These are phyloP conservation scores for Mrakia blollopis DNA, from an alignment of 768 basidiomycete species.

Conservation along the genomic window DNA sequence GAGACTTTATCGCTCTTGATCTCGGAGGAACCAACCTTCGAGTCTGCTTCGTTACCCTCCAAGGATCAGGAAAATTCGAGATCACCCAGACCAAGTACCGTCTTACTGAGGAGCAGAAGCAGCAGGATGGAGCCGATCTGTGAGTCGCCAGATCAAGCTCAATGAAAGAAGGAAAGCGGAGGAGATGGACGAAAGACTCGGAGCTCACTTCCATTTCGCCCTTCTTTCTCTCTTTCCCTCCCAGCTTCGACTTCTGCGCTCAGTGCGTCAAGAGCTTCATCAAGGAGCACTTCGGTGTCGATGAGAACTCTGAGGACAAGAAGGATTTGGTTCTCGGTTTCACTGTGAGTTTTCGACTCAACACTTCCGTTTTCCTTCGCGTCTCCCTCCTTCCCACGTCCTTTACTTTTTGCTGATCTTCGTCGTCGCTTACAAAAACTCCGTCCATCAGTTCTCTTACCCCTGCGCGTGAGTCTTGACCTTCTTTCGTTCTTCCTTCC, in stretches of 20 bases:
- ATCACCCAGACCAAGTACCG: conserved; percentile 97
- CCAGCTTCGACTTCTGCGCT: conserved; percentile 82
- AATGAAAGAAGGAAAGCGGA: not conserved
- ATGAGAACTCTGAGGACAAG: conserved; percentile 40
- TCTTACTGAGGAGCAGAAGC: conserved; percentile 94
- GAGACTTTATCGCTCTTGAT: conserved; percentile 78
- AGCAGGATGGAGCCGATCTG: conserved; percentile 87
- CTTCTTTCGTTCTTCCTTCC: not conserved
- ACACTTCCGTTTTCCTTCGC: too few relatives aligned
- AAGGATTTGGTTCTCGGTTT: conserved; percentile 77
- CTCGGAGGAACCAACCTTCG: conserved; percentile 86
- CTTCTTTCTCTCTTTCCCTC: not conserved
- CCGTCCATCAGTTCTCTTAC: conserved; percentile 70
- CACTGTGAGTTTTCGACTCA: conserved; percentile 67
- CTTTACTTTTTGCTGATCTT: not conserved
- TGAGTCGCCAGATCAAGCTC: conserved; percentile 43
- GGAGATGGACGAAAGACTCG: not conserved
- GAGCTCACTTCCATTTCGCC: not conserved
- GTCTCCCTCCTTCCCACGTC: not conserved
- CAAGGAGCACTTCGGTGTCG: conserved; percentile 55
- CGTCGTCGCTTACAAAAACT: not conserved
- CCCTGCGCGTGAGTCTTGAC: conserved; percentile 69
- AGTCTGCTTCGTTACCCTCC: conserved; percentile 88
- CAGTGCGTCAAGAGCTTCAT: conserved; percentile 87
- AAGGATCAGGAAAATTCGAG: conserved; percentile 93